Conservation (phyloP, 345 rosid species). For the Rhizophora apiculata region DNA sequence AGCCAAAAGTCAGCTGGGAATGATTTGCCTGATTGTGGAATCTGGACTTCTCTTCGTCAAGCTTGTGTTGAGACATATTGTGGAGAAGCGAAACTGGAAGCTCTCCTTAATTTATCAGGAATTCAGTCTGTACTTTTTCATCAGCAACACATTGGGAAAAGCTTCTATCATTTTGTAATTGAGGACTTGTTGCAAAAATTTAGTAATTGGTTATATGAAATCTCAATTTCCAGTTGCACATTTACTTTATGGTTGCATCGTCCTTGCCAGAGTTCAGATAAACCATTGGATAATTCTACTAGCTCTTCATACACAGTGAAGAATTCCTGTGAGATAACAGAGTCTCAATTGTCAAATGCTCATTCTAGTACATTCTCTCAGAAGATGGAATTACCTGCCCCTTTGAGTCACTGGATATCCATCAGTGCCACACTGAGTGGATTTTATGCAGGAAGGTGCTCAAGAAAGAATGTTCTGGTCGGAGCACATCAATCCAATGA, state of each 20-base stretch:
- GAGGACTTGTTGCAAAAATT: constrained; percentile 39
- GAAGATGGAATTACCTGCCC: constrained; percentile 38
- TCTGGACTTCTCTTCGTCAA: constrained; percentile 56
- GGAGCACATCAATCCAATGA: constrained; percentile 48
- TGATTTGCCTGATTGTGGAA: constrained; percentile 41
- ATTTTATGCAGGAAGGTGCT: constrained; percentile 47
- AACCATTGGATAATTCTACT: constrained; percentile 30
- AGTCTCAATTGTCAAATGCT: constrained; percentile 31
- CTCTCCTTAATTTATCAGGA: constrained; percentile 40
- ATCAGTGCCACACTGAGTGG: constrained; percentile 45
- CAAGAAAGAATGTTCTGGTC: constrained; percentile 46
- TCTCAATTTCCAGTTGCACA: constrained; percentile 54
- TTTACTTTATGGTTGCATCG: constrained; percentile 43
- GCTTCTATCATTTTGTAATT: constrained; percentile 37
- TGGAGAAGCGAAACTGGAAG: constrained; percentile 50
- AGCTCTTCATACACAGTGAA: constrained; percentile 20
- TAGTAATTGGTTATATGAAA: constrained; percentile 55
- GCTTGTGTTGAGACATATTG: constrained; percentile 40
- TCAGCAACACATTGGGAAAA: constrained; percentile 41
- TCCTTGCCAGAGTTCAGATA: constrained; percentile 30
- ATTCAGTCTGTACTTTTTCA: constrained; percentile 49
- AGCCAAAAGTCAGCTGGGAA: constrained; percentile 26
- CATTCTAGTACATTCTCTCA: constrained; percentile 37
- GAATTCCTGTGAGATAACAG: constrained; percentile 30
- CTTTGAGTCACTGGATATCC: constrained; percentile 41